Percentiles rank a stretch among this genome's conserved stretches.
These are phyloP conservation scores for Kluyveromyces marxianus DNA, from an alignment of 1,139 yeast species.

Conservation along the genomic window DNA sequence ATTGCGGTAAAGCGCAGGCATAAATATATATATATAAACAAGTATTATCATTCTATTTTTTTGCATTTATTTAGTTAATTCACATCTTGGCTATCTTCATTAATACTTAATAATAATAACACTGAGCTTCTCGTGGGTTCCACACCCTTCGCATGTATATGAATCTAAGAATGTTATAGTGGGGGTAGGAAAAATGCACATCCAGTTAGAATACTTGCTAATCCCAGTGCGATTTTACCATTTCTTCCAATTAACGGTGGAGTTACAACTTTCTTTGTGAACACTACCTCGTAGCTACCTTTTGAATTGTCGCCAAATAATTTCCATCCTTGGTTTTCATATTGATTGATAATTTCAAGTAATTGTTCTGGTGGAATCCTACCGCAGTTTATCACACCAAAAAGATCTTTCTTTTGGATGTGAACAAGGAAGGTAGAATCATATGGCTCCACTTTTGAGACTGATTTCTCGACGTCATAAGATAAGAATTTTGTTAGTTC, in stretches of 20 bases:
- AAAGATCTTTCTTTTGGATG: slow-evolving; percentile 20
- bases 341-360: slow-evolving; percentile 13
- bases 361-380: slow-evolving; percentile 19
- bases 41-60: too few species aligned
- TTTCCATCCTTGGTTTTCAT: slow-evolving; percentile 21
- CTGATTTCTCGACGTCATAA: slow-evolving; percentile 12
- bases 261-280: slow-evolving; percentile 2
- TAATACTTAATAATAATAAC: too few species aligned
- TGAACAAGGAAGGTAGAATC: slow-evolving; percentile 13
- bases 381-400: slow-evolving; percentile 21
- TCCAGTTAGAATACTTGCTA: background rate
- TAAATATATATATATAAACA: too few species aligned
- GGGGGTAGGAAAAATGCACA: background rate
- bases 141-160: too few species aligned
- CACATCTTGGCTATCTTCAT: too few species aligned
- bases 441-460: slow-evolving; percentile 7
- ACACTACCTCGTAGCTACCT: slow-evolving; percentile 9
- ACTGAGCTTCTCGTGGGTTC: too few species aligned
- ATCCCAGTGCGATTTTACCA: background rate
- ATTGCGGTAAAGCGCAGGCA: background rate
- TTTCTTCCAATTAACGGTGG: background rate
- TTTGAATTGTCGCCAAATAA: slow-evolving; percentile 18
- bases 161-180: too few species aligned
- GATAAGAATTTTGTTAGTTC: slow-evolving; percentile 11
- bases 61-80: too few species aligned